phyloP scores from a whole-genome alignment of 805 yeast species.

The Barnettozyma sp. region DNA sequence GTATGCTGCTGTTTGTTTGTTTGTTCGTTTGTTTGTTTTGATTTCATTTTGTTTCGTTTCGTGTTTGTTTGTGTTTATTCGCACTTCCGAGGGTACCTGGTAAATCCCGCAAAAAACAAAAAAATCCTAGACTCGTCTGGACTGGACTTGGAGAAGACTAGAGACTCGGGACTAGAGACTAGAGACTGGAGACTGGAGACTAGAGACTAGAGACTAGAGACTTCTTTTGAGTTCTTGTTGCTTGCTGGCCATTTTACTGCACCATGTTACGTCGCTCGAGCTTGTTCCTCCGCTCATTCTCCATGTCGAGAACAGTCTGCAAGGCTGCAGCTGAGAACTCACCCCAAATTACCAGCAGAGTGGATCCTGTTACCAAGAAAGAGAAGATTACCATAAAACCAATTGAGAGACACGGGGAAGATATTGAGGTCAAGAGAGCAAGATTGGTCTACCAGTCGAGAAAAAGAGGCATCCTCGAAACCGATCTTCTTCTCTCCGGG shows the following conservation, averaged over 20 bases:
- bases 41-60: slow-evolving; percentile 10
- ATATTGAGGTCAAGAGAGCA: slow-evolving; percentile 70
- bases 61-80: slow-evolving; percentile 4
- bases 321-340: slow-evolving; percentile 13
- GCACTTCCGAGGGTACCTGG: slow-evolving; percentile 11
- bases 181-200: too few relatives aligned
- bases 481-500: slow-evolving; percentile 77
- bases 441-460: slow-evolving; percentile 85
- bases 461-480: slow-evolving; percentile 91
- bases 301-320: slow-evolving; percentile 9
- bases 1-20: slow-evolving; percentile 1
- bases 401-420: slow-evolving; percentile 66
- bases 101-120: too few relatives aligned
- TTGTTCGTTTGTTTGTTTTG: slow-evolving; percentile 1
- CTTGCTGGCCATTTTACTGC: too few relatives aligned
- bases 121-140: too few relatives aligned
- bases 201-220: too few relatives aligned
- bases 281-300: slow-evolving; percentile 6
- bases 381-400: slow-evolving; percentile 54
- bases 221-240: too few relatives aligned
- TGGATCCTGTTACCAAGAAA: slow-evolving; percentile 14
- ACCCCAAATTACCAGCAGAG: slow-evolving; percentile 19
- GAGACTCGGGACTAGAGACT: too few relatives aligned
- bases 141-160: too few relatives aligned
- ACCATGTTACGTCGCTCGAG: slow-evolving; percentile 3